phyloP scores from a whole-genome alignment of 2,329 filamentous ascomycete genomes.

The Blastomyces emzantsi region DNA sequence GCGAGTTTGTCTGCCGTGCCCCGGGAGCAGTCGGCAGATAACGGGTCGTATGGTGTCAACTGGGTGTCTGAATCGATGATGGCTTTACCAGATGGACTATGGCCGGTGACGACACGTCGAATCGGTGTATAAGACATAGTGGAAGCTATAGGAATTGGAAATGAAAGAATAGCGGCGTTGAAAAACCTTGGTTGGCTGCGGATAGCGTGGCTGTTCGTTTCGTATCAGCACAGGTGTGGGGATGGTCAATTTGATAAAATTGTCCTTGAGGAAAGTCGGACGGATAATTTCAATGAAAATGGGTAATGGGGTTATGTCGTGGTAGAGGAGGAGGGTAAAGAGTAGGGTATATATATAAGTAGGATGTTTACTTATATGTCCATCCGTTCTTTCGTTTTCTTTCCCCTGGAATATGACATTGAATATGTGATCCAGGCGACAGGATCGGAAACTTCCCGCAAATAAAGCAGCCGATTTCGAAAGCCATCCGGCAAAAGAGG shows the following conservation, averaged over 20 bases:
- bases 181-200: too few species aligned
- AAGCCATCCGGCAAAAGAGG: too few species aligned
- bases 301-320: not conserved
- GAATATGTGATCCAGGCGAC: not conserved
- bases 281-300: not conserved
- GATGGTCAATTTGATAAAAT: not conserved
- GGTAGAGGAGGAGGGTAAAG: not conserved
- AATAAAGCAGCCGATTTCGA: not conserved
- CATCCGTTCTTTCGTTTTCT: not conserved
- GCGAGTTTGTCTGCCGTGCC: conserved; percentile 15
- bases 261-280: not conserved
- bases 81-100: conserved; percentile 21
- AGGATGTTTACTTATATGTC: not conserved
- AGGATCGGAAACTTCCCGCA: not conserved
- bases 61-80: conserved; percentile 22
- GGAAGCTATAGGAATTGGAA: conserved; percentile 4
- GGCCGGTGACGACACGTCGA: conserved; percentile 22
- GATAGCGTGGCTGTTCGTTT: not conserved
- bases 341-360: not conserved
- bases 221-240: not conserved
- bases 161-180: not conserved
- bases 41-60: conserved; percentile 21
- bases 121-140: conserved; percentile 13
- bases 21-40: conserved; percentile 10
- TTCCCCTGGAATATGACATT: not conserved